These are phyloP conservation scores for Beauveria medogensis DNA, from an alignment of 2,329 filamentous ascomycete genomes.

Conservation along the genomic window DNA sequence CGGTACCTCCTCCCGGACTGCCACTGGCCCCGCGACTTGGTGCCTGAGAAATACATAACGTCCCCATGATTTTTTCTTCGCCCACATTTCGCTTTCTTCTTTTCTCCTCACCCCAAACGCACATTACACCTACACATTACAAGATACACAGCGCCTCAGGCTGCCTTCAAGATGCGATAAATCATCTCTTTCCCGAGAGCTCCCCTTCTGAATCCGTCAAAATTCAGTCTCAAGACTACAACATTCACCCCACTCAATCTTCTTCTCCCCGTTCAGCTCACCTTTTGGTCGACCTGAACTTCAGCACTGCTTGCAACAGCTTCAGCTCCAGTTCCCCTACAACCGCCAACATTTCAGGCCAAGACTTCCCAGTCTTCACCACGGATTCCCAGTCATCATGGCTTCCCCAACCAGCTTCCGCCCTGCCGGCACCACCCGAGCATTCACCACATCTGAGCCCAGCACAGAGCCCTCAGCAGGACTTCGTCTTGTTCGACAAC, in stretches of 20 bases:
- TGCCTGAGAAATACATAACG: conserved; percentile 42
- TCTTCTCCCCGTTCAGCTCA: conserved; percentile 35
- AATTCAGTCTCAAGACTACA: conserved; percentile 42
- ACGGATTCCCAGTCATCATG: conserved; percentile 78
- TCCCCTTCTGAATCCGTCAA: conserved; percentile 36
- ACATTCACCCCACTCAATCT: conserved; percentile 39
- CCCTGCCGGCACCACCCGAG: conserved; percentile 55
- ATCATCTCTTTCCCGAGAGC: conserved; percentile 32
- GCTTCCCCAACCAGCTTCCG: conserved; percentile 61
- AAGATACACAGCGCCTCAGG: conserved; percentile 26
- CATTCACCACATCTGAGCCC: conserved; percentile 47
- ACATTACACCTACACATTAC: conserved; percentile 25
- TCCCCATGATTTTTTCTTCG: conserved; percentile 19
- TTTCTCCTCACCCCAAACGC: conserved; percentile 27
- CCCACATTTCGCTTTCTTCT: conserved; percentile 21
- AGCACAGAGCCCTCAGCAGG: conserved; percentile 44
- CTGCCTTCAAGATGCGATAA: conserved; percentile 52
- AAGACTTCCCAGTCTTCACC: conserved; percentile 69
- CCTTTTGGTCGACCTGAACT: conserved; percentile 62
- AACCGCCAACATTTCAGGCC: conserved; percentile 52
- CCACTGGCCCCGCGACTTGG: conserved; percentile 22
- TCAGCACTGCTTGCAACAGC: conserved; percentile 49
- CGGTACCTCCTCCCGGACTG: conserved; percentile 14
- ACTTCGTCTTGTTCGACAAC: conserved; percentile 71
- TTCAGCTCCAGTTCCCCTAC: conserved; percentile 48